Conservation (phyloP, 2,329 filamentous ascomycete species). For the Aspergillus sojae region DNA sequence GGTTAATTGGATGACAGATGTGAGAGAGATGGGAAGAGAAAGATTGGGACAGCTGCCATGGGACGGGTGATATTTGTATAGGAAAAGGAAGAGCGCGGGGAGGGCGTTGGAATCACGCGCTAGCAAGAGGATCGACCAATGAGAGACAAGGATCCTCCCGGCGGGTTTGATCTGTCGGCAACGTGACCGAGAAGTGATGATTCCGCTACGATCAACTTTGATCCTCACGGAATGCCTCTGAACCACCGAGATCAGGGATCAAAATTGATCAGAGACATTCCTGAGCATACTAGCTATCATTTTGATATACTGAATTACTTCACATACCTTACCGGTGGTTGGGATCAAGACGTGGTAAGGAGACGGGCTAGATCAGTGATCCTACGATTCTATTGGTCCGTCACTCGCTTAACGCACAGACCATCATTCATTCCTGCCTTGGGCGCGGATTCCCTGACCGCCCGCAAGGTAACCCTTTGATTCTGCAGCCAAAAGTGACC, state of each 20-base stretch:
- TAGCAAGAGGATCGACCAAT: constrained; percentile 39
- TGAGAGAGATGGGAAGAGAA: constrained; percentile 26
- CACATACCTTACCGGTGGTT: constrained; percentile 26
- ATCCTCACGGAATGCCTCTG: constrained; percentile 26
- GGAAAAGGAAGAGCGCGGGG: constrained; percentile 28
- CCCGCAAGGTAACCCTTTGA: constrained; percentile 24
- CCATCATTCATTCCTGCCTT: constrained; percentile 16
- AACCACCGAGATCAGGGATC: constrained; percentile 23
- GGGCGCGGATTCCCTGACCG: constrained; percentile 14
- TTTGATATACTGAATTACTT: constrained; percentile 19
- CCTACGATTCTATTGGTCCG: constrained; percentile 40
- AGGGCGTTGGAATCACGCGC: constrained; percentile 41
- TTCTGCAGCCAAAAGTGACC: constrained; percentile 30
- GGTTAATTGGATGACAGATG: constrained; percentile 28
- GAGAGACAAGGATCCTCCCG: constrained; percentile 32
- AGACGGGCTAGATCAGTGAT: constrained; percentile 39
- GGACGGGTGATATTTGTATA: constrained; percentile 46
- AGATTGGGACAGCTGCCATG: constrained; percentile 26
- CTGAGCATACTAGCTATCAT: constrained; percentile 14
- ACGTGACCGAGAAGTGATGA: constrained; percentile 30
- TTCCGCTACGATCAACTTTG: constrained; percentile 26
- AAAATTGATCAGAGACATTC: constrained; percentile 21
- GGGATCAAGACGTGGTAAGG: constrained; percentile 38
- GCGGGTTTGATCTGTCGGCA: constrained; percentile 32
- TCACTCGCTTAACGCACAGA: constrained; percentile 38